phyloP scores from a whole-genome alignment of 805 yeast genomes.

The Hanseniaspora vineae region DNA sequence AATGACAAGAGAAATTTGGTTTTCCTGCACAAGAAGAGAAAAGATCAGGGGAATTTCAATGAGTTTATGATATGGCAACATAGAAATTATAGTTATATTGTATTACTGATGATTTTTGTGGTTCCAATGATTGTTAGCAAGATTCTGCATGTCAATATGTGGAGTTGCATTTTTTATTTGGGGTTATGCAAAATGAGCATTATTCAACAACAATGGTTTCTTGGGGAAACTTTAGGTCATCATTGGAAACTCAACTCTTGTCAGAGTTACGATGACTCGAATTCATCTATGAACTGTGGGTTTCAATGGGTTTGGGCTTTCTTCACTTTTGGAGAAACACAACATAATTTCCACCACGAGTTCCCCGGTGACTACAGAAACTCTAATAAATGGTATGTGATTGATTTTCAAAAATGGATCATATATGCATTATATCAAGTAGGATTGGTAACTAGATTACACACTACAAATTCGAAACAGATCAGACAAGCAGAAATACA shows the following conservation, averaged over 20 bases:
- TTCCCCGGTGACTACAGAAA: constrained; percentile 84
- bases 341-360: constrained; percentile 90
- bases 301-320: constrained; percentile 51
- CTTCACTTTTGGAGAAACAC: constrained; percentile 81
- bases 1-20: background rate
- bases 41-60: background rate
- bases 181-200: constrained; percentile 60
- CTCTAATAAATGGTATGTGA: constrained; percentile 56
- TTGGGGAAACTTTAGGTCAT: constrained; percentile 78
- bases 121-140: constrained; percentile 60
- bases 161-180: constrained; percentile 54
- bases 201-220: constrained; percentile 70
- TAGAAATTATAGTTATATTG: constrained; percentile 48
- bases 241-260: constrained; percentile 10
- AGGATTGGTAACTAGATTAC: constrained; percentile 47
- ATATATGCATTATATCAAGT: constrained; percentile 38
- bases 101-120: constrained; percentile 37
- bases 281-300: constrained; percentile 29
- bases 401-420: constrained; percentile 80
- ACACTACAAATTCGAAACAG: constrained; percentile 34
- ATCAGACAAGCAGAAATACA: constrained; percentile 61
- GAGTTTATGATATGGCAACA: constrained; percentile 47
- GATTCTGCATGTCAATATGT: constrained; percentile 60
- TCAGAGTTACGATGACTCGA: background rate
- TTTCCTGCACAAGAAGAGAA: background rate